A percentile compares a stretch with the other conserved stretches of the same genome.
Conservation (phyloP, 176 grass and related monocot genomes). For the Lolium multiflorum region DNA sequence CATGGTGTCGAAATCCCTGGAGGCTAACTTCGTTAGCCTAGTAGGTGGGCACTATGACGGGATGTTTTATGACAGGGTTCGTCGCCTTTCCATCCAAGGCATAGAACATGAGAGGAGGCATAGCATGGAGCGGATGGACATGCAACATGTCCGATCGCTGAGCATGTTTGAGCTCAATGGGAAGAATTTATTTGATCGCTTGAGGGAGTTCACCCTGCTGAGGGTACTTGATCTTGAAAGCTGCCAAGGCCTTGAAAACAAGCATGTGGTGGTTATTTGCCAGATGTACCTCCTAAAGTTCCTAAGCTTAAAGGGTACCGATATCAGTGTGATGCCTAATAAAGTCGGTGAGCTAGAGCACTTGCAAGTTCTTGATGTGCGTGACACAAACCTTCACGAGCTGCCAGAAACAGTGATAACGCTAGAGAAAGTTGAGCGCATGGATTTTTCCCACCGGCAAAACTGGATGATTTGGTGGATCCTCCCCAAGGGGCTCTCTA, state of each 20-base stretch:
- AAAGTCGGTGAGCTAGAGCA: neutral
- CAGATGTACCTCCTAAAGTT: neutral
- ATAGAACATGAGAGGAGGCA: neutral
- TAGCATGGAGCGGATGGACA: no score
- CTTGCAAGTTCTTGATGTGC: neutral
- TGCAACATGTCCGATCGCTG: neutral
- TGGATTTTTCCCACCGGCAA: neutral
- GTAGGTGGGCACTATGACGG: neutral
- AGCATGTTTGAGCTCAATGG: neutral
- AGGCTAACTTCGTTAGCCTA: neutral
- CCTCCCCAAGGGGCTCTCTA: neutral
- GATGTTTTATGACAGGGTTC: neutral
- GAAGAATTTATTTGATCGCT: neutral
- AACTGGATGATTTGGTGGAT: neutral
- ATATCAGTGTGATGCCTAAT: neutral
- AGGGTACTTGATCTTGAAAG: neutral
- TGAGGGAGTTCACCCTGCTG: neutral
- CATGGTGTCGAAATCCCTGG: neutral
- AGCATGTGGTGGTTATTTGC: neutral
- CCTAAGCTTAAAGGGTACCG: neutral
- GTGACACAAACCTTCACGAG: rapidly evolving
- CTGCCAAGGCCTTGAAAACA: neutral
- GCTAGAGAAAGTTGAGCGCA: neutral
- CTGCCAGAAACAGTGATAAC: neutral
- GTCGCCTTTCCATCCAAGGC: neutral